These are phyloP conservation scores for Herpetomonas samuelpessoai DNA, from an alignment of 208 protist genomes.

Conservation along the genomic window DNA sequence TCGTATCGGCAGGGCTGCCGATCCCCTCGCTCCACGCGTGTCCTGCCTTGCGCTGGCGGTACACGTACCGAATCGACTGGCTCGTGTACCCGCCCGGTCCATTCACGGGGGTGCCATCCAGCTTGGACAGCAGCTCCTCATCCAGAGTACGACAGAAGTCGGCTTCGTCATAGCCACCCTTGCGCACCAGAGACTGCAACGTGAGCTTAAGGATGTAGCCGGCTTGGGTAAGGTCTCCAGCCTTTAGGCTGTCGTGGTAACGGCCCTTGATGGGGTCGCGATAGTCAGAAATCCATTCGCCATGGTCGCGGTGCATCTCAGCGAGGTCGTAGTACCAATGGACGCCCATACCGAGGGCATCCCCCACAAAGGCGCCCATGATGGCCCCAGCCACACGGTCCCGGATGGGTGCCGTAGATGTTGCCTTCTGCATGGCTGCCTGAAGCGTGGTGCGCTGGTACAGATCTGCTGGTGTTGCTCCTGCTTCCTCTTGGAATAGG, in stretches of 20 bases:
- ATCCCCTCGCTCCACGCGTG: conserved; percentile 10
- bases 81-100: conserved; percentile 35
- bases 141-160: conserved; percentile 24
- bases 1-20: conserved; percentile 28
- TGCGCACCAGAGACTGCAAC: conserved; percentile 21
- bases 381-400: conserved; percentile 28
- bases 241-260: conserved; percentile 29
- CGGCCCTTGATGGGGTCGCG: conserved; percentile 21
- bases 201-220: conserved; percentile 29
- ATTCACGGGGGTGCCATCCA: conserved; percentile 18
- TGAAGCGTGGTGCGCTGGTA: no score
- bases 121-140: conserved; percentile 18
- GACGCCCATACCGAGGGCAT: conserved; percentile 33
- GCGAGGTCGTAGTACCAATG: conserved; percentile 45
- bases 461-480: no score
- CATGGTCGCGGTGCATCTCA: conserved; percentile 26
- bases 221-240: conserved; percentile 30
- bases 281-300: conserved; percentile 24
- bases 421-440: not conserved
- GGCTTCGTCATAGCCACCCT: conserved; percentile 17
- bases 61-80: conserved; percentile 28
- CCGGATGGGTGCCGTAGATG: conserved; percentile 1
- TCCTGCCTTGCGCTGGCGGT: conserved; percentile 20
- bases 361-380: conserved; percentile 26
- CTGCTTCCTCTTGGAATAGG: no score